Conservation (phyloP, 2,329 filamentous ascomycete genomes). For the Fusarium decemcellulare region DNA sequence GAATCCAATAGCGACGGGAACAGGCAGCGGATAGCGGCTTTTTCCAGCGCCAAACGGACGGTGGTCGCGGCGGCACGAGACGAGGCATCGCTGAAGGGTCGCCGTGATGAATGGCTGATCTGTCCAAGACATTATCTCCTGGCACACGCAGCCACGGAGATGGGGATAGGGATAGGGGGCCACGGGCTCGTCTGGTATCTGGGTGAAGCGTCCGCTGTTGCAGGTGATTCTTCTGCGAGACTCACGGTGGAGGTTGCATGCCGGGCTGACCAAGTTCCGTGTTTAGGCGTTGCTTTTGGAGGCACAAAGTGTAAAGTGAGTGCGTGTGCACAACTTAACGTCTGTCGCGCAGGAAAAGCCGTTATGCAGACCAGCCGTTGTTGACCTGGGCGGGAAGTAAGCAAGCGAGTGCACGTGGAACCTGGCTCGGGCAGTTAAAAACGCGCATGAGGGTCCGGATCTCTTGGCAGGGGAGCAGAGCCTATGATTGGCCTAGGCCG, state of each 20-base stretch:
- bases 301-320: background rate
- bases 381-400: background rate
- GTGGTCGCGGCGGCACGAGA: constrained; percentile 9
- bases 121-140: constrained; percentile 25
- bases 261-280: background rate
- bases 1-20: constrained; percentile 5
- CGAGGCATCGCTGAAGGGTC: background rate
- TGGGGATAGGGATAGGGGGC: constrained; percentile 5
- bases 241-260: constrained; percentile 1
- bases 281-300: background rate
- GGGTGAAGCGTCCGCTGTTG: background rate
- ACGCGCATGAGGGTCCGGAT: constrained; percentile 8
- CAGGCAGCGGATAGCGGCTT: constrained; percentile 16
- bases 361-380: constrained; percentile 4
- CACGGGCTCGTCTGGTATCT: background rate
- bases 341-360: background rate
- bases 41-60: background rate
- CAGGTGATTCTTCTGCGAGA: background rate
- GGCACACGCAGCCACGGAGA: constrained; percentile 5
- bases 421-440: background rate
- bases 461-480: constrained; percentile 41
- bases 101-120: constrained; percentile 18
- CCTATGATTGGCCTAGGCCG: constrained; percentile 24
- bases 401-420: constrained; percentile 6
- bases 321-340: background rate